Evolutionary conservation across 441 rosid genomes (phyloP).

Genomic region (Bruguiera hainesii): DNA sequence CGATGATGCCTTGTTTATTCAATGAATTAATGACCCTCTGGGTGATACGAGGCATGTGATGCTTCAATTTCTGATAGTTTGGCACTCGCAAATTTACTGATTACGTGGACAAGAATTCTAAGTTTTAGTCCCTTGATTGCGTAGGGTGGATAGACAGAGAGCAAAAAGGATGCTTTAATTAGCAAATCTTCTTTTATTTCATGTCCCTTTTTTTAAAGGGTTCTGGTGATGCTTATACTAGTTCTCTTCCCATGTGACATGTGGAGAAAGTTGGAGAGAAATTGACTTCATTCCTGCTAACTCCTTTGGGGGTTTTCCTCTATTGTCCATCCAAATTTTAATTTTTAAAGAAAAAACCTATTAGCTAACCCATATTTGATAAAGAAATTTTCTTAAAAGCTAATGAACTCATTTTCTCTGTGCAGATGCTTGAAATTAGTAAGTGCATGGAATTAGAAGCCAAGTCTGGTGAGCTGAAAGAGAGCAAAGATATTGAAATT

Average conservation of each 20-base stretch:
- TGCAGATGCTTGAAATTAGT: constrained; percentile 70
- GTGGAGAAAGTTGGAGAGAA: background rate
- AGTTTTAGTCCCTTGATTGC: no score
- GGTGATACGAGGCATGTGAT: no score
- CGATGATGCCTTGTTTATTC: no score
- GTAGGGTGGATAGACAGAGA: background rate
- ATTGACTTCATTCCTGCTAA: background rate
- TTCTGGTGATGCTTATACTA: background rate
- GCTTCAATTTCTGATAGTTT: no score
- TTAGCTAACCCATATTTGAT: no score
- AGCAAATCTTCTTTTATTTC: background rate
- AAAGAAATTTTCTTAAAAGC: no score
- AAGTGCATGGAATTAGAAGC: constrained; percentile 58
- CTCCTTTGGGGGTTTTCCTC: background rate
- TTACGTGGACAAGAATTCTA: no score
- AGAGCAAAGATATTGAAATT: constrained; percentile 43
- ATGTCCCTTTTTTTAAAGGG: background rate
- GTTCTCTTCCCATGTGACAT: background rate
- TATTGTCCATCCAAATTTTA: background rate
- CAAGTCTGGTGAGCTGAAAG: constrained; percentile 37
- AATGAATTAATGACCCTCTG: no score
- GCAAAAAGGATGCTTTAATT: background rate
- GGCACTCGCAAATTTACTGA: no score
- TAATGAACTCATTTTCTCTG: background rate
- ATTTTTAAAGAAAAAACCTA: no score